Evolutionary conservation across 2,329 filamentous ascomycete species (phyloP), one percentile per base, ranked within the genome.

Genomic region (Mariannaea elegans): DNA sequence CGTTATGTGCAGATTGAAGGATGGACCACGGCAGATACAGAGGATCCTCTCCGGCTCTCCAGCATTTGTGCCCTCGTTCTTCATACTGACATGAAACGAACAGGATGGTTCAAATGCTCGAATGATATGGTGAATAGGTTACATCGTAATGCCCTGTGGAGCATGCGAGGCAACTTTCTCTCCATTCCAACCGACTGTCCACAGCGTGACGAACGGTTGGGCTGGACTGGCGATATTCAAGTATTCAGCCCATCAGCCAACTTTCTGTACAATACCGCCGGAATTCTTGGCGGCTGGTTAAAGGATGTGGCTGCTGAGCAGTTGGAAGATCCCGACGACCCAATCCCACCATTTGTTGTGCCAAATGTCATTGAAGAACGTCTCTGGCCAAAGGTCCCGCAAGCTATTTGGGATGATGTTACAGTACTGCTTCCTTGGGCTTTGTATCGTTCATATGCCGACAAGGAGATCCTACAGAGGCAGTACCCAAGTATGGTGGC

Each of bases 141-240:
- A 2, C 79, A 86, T 56, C 54, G 78, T 2, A 87, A 87, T 57
- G 76, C 81, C 0, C 63, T 75, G 23, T 86, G 84, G 84, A 78
- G 77, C 18, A 84, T 86, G 80, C 77, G 78, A 21, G 82, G 83
- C 2, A 87, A 87, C 62, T 87, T 87, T 64, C 63, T 86, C 16
- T 79, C 77, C 3, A 70, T 86, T 1, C 84, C 83, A 0, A 87
- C 83, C 0, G 84, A 87, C 64, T 85, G 82, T 62, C 82, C 82
- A 0, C 81, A 84, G 61, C 74, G 81, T 7, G 81, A 85, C 55
- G 82, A 84, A 68, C 74, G 81, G 1, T 64, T 84, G 14, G 78
- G 80, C 18, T 82, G 82, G 83, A 81, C 78, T 2, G 78, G 83
- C 27, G 79, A 83, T 61, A 72, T 77, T 16, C 78, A 78, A 45